These are phyloP conservation scores for Athelia sp. DNA, from an alignment of 1,284 basidiomycete genomes.

Conservation along the genomic window DNA sequence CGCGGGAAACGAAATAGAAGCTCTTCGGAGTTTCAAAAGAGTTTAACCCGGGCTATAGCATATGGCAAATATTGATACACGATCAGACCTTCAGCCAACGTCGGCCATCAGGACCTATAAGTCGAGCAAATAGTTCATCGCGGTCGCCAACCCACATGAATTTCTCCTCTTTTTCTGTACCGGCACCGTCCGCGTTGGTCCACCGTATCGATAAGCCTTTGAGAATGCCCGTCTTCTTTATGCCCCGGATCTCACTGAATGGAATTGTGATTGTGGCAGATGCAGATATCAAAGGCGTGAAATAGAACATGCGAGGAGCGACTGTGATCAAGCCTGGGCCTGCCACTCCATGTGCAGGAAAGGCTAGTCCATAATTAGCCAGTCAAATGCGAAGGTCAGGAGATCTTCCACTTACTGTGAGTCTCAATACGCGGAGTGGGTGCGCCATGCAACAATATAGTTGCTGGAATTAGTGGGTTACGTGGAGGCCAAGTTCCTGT, in stretches of 20 bases:
- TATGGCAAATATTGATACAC: neutral
- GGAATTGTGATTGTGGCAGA: slow-evolving; percentile 42
- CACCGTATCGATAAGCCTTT: slow-evolving; percentile 49
- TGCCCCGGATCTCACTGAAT: slow-evolving; percentile 41
- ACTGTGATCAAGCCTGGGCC: slow-evolving; percentile 56
- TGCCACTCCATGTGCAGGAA: slow-evolving; percentile 52
- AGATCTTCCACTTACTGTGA: slow-evolving; percentile 30
- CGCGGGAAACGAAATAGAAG: neutral
- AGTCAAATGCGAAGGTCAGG: slow-evolving; percentile 5
- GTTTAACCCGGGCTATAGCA: neutral
- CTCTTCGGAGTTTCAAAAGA: neutral
- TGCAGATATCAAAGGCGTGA: slow-evolving; percentile 47
- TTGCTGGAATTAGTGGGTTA: slow-evolving; percentile 5
- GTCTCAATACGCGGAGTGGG: slow-evolving; percentile 22
- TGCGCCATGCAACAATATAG: slow-evolving; percentile 4
- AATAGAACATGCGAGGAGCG: slow-evolving; percentile 41
- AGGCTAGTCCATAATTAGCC: slow-evolving; percentile 35
- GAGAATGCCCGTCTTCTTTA: slow-evolving; percentile 52
- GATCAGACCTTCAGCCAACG: slow-evolving; percentile 31
- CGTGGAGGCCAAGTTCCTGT: neutral
- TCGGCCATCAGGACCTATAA: slow-evolving; percentile 45
- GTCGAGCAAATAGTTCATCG: slow-evolving; percentile 61
- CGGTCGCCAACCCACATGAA: slow-evolving; percentile 57
- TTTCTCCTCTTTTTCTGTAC: slow-evolving; percentile 40
- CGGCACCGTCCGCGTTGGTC: slow-evolving; percentile 24